Conservation (phyloP, 2,329 filamentous ascomycete genomes). For the Triangularia verruculosa region DNA sequence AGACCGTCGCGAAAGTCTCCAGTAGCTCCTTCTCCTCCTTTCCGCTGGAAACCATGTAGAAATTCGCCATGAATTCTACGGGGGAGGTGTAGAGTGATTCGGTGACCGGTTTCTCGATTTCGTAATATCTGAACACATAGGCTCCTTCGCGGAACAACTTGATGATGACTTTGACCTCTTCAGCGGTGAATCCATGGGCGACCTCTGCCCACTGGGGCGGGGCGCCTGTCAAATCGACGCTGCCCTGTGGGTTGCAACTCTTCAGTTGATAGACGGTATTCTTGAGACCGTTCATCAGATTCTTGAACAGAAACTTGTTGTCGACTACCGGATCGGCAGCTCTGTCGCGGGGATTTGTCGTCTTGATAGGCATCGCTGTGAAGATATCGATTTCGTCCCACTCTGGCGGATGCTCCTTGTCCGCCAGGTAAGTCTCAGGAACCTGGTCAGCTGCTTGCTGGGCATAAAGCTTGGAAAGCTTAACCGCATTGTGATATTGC, state of each 20-base stretch:
- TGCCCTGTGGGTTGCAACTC: constrained; percentile 73
- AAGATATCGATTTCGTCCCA: constrained; percentile 99
- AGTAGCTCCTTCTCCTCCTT: constrained; percentile 97
- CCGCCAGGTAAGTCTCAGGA: constrained; percentile 78
- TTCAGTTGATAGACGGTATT: constrained; percentile 95
- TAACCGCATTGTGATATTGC: constrained; percentile 91
- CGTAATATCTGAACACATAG: constrained; percentile 95
- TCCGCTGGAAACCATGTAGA: constrained; percentile 88
- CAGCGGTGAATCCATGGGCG: constrained; percentile 92
- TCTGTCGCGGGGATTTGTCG: constrained; percentile 83
- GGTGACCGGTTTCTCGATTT: constrained; percentile 72
- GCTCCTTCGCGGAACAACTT: constrained; percentile 97
- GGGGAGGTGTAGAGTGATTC: constrained; percentile 76
- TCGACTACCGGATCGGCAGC: constrained; percentile 88
- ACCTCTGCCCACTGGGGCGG: constrained; percentile 93
- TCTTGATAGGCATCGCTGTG: constrained; percentile 92
- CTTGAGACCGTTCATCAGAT: constrained; percentile 91
- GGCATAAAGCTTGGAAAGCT: constrained; percentile 75
- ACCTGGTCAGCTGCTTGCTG: constrained; percentile 62
- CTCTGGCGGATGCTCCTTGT: constrained; percentile 76
- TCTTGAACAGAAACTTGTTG: constrained; percentile 98
- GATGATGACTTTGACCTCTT: constrained; percentile 93
- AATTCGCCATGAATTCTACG: constrained; percentile 89
- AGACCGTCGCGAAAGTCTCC: constrained; percentile 96
- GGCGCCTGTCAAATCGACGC: constrained; percentile 73